Base-by-base conservation (phyloP, 768 basidiomycete species). In the Lactarius hengduanensis region DNA sequence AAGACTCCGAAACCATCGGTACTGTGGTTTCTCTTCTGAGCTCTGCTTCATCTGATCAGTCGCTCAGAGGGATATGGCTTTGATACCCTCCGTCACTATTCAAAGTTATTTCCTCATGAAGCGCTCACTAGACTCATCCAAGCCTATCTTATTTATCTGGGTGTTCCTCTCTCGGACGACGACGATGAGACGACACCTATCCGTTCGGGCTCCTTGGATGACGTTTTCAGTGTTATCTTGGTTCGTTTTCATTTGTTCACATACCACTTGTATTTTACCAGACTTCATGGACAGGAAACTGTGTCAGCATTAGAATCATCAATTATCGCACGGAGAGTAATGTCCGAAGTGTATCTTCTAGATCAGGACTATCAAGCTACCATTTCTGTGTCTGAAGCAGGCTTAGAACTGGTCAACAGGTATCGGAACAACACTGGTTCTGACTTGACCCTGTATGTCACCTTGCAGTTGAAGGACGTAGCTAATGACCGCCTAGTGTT, bases 311-410 rank as follows among this genome's bases (percentile, higher is more conserved):
- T 70, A 36, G 47, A 61, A 56, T 78, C 85, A 68, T 90, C 87
- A 0, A 77, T 91, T 9, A 74, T 95, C 40, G 88, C 87, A 0
- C 86, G 84, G 70, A 83, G 90, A 22, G 79, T 94, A 16, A 75
- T 87, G 38, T 79, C 84, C 0, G 83, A 89, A 50, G 79, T 91
- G 43, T 91, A 94, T 72, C 76, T 86, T 6, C 74, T 78, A 34
- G 89, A 92, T 68, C 73, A 80, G 16, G 95, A 98, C 75, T 91
- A 90, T 75, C 80, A 86, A 56, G 89, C 86, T 69, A 84, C 88
- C 0, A 84, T 91, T 61, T 85, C 84, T 57, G 81, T 84, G 0
- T 85, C 91, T 1, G 92, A 95, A 71, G 83, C 81, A 47, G 91
- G 91, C 0, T 75, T 95, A 45, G 79, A 81, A 32, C 77, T 88